Base-by-base conservation (phyloP, 306 rosid genomes). In the Datisca glomerata region DNA sequence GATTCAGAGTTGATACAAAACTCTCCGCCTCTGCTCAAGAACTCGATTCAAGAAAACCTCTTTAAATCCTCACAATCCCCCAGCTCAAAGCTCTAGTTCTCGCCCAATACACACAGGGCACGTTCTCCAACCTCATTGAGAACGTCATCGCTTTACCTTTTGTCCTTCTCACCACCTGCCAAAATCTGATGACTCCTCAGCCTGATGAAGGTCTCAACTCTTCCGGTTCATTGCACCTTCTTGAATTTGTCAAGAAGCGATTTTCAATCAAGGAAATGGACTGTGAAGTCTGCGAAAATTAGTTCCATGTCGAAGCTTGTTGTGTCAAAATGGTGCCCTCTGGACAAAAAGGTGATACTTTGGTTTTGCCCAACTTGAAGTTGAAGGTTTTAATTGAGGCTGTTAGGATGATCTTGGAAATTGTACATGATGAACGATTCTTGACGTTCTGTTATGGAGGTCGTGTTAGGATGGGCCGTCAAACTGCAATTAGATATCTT, bases 331-430 rank as follows among this genome's bases (percentile, higher is more conserved):
- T 78, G 25, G 49, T 4, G 9, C 53, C 80, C 14, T 24, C 42
- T 0, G 58, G 34, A n/a, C 41, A 12, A 33, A 52, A 51, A 22
- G 71, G 64, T 27, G 62, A 66, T 54, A 48, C 64, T 32, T 43
- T 78, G 56, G 75, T 78, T 42, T 45, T 86, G 7, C 96, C 96
- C 29, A 78, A 66, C 55, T 60, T 81, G 86, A 86, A 76, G 69
- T 61, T 82, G 51, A 87, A 87, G 74, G 93, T 73, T 8, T 59
- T 86, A 45, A 48, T 86, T 32, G 96, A 86, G 55, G 96, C 94
- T 1, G 42, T 77, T 34, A 51, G 70, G 65, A 59, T 77, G 59
- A 65, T 69, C 4, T 59, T 77, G 57, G 72, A 61, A 43, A 43
- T 69, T 58, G 68, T 78, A 22, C 72, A 65, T 56, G 78, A 77